Evolutionary conservation across 176 grass and related monocot species (phyloP).

Genomic region (Triticum turgidum): DNA sequence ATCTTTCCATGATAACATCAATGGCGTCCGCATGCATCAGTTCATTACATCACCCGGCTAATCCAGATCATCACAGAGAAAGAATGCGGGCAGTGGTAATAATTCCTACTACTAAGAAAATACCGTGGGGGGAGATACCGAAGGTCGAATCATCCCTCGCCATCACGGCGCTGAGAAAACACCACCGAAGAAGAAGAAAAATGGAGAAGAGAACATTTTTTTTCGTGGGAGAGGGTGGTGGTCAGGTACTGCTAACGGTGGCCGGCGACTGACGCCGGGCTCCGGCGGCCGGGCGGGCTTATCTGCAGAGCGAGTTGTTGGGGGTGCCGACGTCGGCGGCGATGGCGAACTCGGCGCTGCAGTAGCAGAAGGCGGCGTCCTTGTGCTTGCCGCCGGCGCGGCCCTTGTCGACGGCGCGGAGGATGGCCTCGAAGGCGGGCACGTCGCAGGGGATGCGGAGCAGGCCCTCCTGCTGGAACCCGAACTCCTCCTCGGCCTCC

Average conservation of each 20-base stretch:
- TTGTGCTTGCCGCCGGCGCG: not conserved
- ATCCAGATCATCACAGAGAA: constrained; percentile 17
- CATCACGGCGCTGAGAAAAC: constrained; percentile 13
- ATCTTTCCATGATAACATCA: constrained; percentile 21
- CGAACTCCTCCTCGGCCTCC: constrained; percentile 86
- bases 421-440: constrained; percentile 50
- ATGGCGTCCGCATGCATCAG: not conserved
- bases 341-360: constrained; percentile 49
- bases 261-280: not conserved
- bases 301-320: constrained; percentile 62
- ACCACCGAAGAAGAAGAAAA: not conserved
- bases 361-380: constrained; percentile 48
- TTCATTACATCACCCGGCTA: constrained; percentile 28
- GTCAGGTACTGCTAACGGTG: not conserved
- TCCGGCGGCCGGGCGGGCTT: not conserved
- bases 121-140: constrained; percentile 48
- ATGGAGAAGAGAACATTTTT: not conserved
- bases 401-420: constrained; percentile 50
- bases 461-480: constrained; percentile 77
- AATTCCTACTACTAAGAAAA: not conserved
- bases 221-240: not conserved
- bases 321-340: constrained; percentile 19
- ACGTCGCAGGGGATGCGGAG: constrained; percentile 80
- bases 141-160: constrained; percentile 51
- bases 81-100: constrained; percentile 2